phyloP scores from a whole-genome alignment of 2,329 filamentous ascomycete species.

The Aspergillus neoniger region DNA sequence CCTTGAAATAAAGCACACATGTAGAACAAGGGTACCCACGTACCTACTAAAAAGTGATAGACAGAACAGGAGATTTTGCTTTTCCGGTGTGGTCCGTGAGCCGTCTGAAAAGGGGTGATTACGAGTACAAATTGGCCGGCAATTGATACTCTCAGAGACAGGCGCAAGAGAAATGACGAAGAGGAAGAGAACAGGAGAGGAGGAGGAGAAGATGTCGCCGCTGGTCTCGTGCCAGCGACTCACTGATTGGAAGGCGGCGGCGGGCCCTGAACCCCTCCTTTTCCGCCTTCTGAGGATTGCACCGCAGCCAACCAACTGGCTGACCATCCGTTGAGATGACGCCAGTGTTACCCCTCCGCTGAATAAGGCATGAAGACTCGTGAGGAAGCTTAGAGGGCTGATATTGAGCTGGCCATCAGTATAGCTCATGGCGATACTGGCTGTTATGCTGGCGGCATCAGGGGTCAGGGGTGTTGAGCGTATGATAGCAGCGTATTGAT shows the following conservation, averaged over 20 bases:
- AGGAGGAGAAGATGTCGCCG: conserved; percentile 12
- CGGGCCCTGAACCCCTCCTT: conserved; percentile 17
- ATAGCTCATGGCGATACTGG: no score
- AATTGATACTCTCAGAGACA: conserved; percentile 16
- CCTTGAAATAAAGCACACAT: background rate
- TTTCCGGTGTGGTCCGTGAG: conserved; percentile 1
- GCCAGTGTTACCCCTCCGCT: conserved; percentile 2
- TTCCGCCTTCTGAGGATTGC: background rate
- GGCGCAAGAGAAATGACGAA: conserved; percentile 15
- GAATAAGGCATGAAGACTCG: background rate
- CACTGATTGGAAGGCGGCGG: conserved; percentile 17
- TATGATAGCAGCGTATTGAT: no score
- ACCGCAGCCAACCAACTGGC: conserved; percentile 2
- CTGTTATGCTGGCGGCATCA: no score
- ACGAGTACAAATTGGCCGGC: conserved; percentile 21
- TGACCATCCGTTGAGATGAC: background rate
- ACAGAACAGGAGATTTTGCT: background rate
- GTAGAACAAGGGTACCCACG: background rate
- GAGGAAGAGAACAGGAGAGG: conserved; percentile 18
- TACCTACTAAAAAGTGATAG: background rate
- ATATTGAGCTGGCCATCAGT: background rate
- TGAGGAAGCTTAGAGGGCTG: background rate
- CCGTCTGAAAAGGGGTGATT: background rate
- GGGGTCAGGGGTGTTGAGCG: no score
- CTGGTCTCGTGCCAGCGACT: conserved; percentile 21